These are phyloP conservation scores for Nitzschia sp. DNA, from an alignment of 108 stramenopile species.

Conservation along the genomic window DNA sequence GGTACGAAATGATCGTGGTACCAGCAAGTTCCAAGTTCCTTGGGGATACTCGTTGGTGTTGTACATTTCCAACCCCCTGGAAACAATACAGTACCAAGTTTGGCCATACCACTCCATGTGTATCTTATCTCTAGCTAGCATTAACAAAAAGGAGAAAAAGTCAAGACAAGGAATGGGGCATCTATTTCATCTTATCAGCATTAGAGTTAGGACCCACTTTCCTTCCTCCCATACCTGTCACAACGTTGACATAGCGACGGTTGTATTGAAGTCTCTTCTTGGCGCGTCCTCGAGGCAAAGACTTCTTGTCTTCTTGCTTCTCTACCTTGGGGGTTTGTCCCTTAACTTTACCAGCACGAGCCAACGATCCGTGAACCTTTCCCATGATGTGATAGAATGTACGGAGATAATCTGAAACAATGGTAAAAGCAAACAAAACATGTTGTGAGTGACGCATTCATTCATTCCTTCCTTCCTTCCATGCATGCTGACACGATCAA, in stretches of 20 bases:
- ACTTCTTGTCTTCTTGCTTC: constrained; percentile 92
- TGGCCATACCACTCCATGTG: no score
- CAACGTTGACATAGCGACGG: constrained; percentile 98
- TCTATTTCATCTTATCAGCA: constrained; percentile 94
- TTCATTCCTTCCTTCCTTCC: no score
- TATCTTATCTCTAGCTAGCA: no score
- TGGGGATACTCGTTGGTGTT: no score
- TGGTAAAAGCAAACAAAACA: no score
- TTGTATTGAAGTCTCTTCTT: constrained; percentile 99
- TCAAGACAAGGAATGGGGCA: not conserved
- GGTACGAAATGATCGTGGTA: no score
- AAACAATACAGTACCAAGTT: no score
- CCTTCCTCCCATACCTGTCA: constrained; percentile 97
- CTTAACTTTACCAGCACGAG: constrained; percentile 99
- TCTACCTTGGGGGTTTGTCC: constrained; percentile 99
- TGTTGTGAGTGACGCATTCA: not conserved
- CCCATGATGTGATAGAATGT: constrained; percentile 67
- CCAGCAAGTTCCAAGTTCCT: no score
- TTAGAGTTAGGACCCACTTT: constrained; percentile 97
- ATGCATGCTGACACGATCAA: no score
- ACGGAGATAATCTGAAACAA: no score
- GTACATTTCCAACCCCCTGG: no score
- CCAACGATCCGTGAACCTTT: constrained; percentile 99
- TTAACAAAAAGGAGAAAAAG: no score
- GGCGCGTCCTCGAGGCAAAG: constrained; percentile 96